Percentiles rank a stretch among this genome's conserved stretches.
These are phyloP conservation scores for Cryomyces antarcticus DNA, from an alignment of 495 filamentous ascomycete genomes.

Conservation along the genomic window DNA sequence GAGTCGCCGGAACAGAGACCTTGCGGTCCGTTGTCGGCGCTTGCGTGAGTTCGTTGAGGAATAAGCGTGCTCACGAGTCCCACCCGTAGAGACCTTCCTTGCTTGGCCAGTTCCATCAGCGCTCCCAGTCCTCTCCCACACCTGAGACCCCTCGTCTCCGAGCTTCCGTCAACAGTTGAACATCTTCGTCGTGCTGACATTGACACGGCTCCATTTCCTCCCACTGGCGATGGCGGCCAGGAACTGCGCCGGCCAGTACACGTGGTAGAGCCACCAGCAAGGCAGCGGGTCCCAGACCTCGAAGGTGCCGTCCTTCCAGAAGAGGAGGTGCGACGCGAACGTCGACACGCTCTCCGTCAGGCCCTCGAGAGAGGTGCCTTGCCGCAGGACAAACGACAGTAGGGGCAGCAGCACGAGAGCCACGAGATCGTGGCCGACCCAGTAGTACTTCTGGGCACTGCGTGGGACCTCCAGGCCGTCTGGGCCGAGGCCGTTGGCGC, in stretches of 20 bases:
- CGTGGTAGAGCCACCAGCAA: slow-evolving; percentile 34
- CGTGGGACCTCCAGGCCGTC: background rate
- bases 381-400: slow-evolving; percentile 11
- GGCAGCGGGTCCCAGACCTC: slow-evolving; percentile 41
- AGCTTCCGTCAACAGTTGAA: slow-evolving; percentile 20
- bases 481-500: background rate
- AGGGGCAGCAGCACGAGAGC: slow-evolving; percentile 26
- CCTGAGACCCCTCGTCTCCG: too few species aligned
- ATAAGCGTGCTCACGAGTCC: too few species aligned
- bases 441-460: slow-evolving; percentile 25
- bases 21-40: too few species aligned
- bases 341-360: slow-evolving; percentile 7
- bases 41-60: too few species aligned
- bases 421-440: slow-evolving; percentile 38
- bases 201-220: slow-evolving; percentile 33
- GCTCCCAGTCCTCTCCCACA: too few species aligned
- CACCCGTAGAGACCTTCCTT: too few species aligned
- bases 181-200: slow-evolving; percentile 38
- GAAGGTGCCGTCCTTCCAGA: slow-evolving; percentile 40
- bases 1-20: too few species aligned
- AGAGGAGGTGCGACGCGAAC: slow-evolving; percentile 25
- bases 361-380: slow-evolving; percentile 3
- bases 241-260: slow-evolving; percentile 38
- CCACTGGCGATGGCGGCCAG: slow-evolving; percentile 17
- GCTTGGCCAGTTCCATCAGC: too few species aligned